Conservation (phyloP, 768 basidiomycete genomes). For the Tricholoma saponaceum region DNA sequence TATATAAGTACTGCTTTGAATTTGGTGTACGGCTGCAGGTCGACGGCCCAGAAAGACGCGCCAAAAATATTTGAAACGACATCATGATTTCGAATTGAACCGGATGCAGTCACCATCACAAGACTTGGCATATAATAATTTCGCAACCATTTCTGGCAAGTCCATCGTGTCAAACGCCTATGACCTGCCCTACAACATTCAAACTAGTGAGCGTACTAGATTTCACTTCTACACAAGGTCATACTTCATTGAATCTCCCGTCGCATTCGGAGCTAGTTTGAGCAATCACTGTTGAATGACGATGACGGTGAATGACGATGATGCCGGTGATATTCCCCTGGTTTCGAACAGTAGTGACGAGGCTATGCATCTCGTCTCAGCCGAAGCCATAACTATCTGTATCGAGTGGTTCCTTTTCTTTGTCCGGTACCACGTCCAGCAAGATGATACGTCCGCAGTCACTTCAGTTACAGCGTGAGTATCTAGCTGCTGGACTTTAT, state of each 20-base stretch:
- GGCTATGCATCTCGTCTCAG: neutral
- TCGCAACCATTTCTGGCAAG: too few relatives aligned
- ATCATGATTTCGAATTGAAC: neutral
- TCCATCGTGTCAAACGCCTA: too few relatives aligned
- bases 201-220: too few relatives aligned
- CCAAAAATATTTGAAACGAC: neutral
- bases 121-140: too few relatives aligned
- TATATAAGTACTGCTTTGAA: too few relatives aligned
- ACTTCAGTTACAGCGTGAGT: constrained; percentile 37
- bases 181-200: too few relatives aligned
- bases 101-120: too few relatives aligned
- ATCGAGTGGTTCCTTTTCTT: constrained; percentile 18
- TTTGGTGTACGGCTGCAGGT: too few relatives aligned
- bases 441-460: constrained; percentile 37
- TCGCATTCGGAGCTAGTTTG: neutral
- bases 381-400: constrained; percentile 1
- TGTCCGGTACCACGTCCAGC: constrained; percentile 38
- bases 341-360: neutral
- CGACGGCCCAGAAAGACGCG: too few relatives aligned
- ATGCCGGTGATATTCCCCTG: neutral
- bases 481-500: neutral
- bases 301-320: too few relatives aligned
- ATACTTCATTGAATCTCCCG: neutral
- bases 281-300: too few relatives aligned
- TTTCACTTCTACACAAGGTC: too few relatives aligned